Percentiles rank a stretch among this genome's conserved stretches.
Conservation (phyloP, 2,329 filamentous ascomycete species). For the Talaromyces pinophilus region DNA sequence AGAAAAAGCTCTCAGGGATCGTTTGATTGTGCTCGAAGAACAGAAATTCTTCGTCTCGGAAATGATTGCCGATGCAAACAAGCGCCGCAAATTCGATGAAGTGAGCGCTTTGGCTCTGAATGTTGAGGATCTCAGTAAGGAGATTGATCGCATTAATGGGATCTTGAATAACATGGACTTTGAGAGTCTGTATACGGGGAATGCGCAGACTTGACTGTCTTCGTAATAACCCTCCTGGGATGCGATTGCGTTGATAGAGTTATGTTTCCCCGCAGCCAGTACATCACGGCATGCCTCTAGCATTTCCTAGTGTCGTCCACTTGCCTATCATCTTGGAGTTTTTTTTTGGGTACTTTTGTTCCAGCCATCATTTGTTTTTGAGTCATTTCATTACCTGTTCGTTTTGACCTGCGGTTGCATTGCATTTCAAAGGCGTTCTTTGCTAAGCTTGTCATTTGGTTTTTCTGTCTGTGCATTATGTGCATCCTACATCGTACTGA, state of each 20-base stretch:
- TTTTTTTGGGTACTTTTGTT: background rate
- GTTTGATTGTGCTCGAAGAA: conserved; percentile 82
- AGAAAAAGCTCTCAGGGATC: conserved; percentile 78
- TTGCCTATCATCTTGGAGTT: background rate
- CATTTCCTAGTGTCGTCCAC: background rate
- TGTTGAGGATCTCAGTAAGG: conserved; percentile 74
- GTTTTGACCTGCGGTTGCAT: background rate
- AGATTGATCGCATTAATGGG: conserved; percentile 69
- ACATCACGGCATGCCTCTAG: background rate
- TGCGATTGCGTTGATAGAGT: background rate
- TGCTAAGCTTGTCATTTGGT: background rate
- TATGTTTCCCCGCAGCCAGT: background rate
- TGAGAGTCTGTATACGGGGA: conserved; percentile 50
- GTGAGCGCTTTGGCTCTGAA: conserved; percentile 77
- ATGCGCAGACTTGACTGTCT: conserved; percentile 9
- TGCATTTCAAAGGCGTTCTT: conserved; percentile 13
- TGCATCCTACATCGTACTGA: background rate
- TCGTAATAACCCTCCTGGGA: background rate
- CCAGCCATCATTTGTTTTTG: background rate
- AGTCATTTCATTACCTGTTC: conserved; percentile 1
- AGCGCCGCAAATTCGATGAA: conserved; percentile 80
- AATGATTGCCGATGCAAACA: conserved; percentile 78
- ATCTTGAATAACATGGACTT: conserved; percentile 69
- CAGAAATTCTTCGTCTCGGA: conserved; percentile 85
- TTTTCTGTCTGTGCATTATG: background rate